Evolutionary conservation across 2,329 filamentous ascomycete genomes (phyloP).

Genomic region (Verticillium isaacii): DNA sequence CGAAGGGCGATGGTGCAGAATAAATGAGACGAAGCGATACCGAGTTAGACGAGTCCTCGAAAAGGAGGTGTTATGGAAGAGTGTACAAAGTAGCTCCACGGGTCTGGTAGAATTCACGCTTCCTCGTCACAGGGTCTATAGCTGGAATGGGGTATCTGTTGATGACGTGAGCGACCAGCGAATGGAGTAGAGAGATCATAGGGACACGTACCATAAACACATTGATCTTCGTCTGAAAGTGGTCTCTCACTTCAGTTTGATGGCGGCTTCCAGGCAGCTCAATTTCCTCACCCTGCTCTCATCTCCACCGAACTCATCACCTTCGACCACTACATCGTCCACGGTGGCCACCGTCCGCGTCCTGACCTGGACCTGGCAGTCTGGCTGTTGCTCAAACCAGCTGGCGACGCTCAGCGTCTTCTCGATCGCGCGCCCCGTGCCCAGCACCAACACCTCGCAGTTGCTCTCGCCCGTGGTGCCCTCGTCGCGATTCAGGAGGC

Average conservation of each 20-base stretch:
- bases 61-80: not conserved
- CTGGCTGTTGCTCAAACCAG: slow-evolving; percentile 59
- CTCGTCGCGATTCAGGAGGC: slow-evolving; percentile 30
- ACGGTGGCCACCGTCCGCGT: slow-evolving; percentile 62
- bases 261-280: slow-evolving; percentile 45
- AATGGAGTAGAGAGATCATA: not conserved
- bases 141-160: not conserved
- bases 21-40: not conserved
- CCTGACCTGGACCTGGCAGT: slow-evolving; percentile 53
- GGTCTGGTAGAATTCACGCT: not conserved
- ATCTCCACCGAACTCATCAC: slow-evolving; percentile 27
- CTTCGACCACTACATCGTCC: slow-evolving; percentile 56
- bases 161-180: not conserved
- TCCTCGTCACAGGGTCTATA: not conserved
- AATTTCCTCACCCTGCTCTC: slow-evolving; percentile 41
- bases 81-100: not conserved
- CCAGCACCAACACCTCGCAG: slow-evolving; percentile 50
- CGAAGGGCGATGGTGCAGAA: not conserved
- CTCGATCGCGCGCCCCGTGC: slow-evolving; percentile 62
- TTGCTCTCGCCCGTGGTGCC: slow-evolving; percentile 18
- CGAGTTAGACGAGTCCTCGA: not conserved
- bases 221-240: not conserved
- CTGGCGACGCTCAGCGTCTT: slow-evolving; percentile 57
- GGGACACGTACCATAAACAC: not conserved
- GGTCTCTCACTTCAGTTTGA: slow-evolving; percentile 37